These are phyloP conservation scores for Kwoniella newhampshirensis DNA, from an alignment of 768 basidiomycete species.

Conservation along the genomic window DNA sequence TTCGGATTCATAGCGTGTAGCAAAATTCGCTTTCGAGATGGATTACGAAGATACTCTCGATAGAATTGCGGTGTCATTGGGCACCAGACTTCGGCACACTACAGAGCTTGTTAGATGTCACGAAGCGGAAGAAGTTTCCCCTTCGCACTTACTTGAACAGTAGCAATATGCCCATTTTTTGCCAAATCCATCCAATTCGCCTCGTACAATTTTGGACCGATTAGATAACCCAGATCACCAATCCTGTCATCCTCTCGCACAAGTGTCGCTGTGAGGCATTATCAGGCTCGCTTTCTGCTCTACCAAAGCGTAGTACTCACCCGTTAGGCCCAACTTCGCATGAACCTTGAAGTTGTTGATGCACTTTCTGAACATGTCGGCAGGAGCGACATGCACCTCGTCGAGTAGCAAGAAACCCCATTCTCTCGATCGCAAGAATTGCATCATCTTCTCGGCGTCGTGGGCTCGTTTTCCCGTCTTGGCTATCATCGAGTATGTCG, in stretches of 20 bases:
- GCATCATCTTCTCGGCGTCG: slow-evolving; percentile 99
- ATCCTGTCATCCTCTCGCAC: slow-evolving; percentile 99
- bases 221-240: slow-evolving; percentile 96
- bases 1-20: slow-evolving; percentile 99
- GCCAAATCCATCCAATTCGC: slow-evolving; percentile 99
- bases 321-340: slow-evolving; percentile 94
- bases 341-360: slow-evolving; percentile 99
- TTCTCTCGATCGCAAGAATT: slow-evolving; percentile 94
- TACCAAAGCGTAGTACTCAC: slow-evolving; percentile 57
- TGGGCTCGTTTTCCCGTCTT: slow-evolving; percentile 98
- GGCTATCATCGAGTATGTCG: slow-evolving; percentile 99
- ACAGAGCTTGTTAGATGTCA: slow-evolving; percentile 1
- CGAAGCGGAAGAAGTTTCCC: not conserved
- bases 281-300: slow-evolving; percentile 6
- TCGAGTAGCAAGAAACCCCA: slow-evolving; percentile 98
- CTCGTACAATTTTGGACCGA: slow-evolving; percentile 98
- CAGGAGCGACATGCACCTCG: slow-evolving; percentile 98
- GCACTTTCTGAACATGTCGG: slow-evolving; percentile 96
- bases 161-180: slow-evolving; percentile 98
- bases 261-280: slow-evolving; percentile 72
- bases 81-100: slow-evolving; percentile 99
- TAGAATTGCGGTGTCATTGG: slow-evolving; percentile 99
- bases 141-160: slow-evolving; percentile 76
- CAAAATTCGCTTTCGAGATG: slow-evolving; percentile 89
- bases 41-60: slow-evolving; percentile 81